Conservation (phyloP, 2,329 filamentous ascomycete genomes). For the Neonectria magnoliae region DNA sequence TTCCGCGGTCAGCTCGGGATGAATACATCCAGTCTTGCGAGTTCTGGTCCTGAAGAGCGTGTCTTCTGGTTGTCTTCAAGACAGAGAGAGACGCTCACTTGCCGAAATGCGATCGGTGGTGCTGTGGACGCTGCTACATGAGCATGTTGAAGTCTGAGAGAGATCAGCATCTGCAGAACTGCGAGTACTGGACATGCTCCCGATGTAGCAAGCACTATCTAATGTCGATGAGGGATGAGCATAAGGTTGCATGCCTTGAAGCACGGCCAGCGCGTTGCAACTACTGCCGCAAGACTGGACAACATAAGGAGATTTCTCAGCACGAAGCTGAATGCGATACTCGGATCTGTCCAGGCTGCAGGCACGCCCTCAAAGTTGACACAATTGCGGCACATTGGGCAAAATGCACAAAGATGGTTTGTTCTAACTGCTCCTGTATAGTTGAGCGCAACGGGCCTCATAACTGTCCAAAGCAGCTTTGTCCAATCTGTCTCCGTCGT, state of each 20-base stretch:
- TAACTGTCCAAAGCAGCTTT: slow-evolving; percentile 8
- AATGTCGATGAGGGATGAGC: slow-evolving; percentile 5
- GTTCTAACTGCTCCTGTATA: slow-evolving; percentile 8
- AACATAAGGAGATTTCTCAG: slow-evolving; percentile 11
- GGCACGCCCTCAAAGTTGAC: slow-evolving; percentile 1
- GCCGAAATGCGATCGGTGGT: slow-evolving; percentile 17
- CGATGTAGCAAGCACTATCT: slow-evolving; percentile 13
- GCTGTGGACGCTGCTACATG: slow-evolving; percentile 7
- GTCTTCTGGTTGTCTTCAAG: neutral
- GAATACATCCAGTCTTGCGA: slow-evolving; percentile 12
- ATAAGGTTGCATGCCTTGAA: slow-evolving; percentile 14
- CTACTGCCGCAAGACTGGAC: slow-evolving; percentile 8
- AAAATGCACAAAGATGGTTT: slow-evolving; percentile 12
- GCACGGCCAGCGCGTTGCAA: slow-evolving; percentile 14
- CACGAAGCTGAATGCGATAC: slow-evolving; percentile 14
- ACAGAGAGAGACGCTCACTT: slow-evolving; percentile 18
- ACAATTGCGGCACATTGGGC: slow-evolving; percentile 14
- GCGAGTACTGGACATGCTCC: slow-evolving; percentile 16
- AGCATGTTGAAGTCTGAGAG: slow-evolving; percentile 17
- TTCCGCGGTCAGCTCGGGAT: slow-evolving; percentile 13
- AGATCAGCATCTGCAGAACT: slow-evolving; percentile 19
- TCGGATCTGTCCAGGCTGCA: slow-evolving; percentile 10
- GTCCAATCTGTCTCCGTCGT: slow-evolving; percentile 9
- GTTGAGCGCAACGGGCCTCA: slow-evolving; percentile 6
- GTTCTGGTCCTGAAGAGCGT: neutral